These are phyloP conservation scores for Mucor indicus DNA, from an alignment of 371 early-diverging fungal genomes.

Conservation along the genomic window DNA sequence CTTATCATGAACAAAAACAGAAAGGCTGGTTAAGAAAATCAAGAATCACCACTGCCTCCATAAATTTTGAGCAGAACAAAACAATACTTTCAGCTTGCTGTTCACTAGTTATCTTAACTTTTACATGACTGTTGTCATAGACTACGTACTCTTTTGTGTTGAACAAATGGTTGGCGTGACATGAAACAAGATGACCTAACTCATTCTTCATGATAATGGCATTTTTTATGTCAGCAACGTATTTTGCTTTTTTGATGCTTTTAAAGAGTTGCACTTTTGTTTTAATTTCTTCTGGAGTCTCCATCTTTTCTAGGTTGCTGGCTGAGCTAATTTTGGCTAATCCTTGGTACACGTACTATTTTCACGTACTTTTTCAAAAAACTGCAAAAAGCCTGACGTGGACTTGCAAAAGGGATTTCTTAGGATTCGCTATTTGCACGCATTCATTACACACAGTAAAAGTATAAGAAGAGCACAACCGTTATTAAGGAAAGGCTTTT, in stretches of 20 bases:
- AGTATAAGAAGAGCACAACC: no score
- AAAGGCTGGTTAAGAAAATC: no score
- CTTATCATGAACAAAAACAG: not conserved
- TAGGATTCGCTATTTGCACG: no score
- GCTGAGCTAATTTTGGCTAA: not conserved
- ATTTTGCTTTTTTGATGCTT: slow-evolving; percentile 4
- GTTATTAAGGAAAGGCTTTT: no score
- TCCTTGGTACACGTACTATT: no score
- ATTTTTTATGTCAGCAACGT: not conserved
- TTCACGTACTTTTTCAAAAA: no score
- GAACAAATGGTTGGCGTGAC: slow-evolving; percentile 4
- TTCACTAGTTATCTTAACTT: slow-evolving; percentile 1
- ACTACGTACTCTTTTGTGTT: slow-evolving; percentile 7
- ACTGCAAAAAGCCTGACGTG: no score
- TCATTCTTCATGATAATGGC: slow-evolving; percentile 1
- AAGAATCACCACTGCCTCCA: no score
- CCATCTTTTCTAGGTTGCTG: not conserved
- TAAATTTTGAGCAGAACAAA: no score
- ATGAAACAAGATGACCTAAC: not conserved
- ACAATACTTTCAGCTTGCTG: slow-evolving; percentile 3
- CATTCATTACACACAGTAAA: no score
- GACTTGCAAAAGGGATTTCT: no score
- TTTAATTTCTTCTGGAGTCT: slow-evolving; percentile 1
- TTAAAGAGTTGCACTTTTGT: slow-evolving; percentile 3
- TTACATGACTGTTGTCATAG: slow-evolving; percentile 1